Evolutionary conservation across 177 flowering plant genomes (phyloP).

Genomic region (Tripterygium wilfordii): DNA sequence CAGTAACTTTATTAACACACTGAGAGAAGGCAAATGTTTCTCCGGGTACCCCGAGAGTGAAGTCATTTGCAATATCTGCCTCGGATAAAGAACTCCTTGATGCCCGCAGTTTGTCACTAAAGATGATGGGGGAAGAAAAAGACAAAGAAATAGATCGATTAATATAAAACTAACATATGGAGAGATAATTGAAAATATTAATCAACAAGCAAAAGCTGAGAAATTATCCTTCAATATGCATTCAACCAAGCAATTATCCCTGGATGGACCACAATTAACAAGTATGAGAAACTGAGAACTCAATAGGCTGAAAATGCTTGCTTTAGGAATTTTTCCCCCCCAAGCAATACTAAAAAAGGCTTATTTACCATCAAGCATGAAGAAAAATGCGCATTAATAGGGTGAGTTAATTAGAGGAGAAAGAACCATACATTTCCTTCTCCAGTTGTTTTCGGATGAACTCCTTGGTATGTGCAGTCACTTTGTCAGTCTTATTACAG

Average conservation of each 20-base stretch:
- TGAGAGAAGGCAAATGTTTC: constrained; percentile 76
- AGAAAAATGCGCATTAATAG: neutral
- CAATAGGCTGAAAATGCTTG: too few relatives aligned
- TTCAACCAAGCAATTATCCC: too few relatives aligned
- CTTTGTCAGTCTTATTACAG: constrained; percentile 95
- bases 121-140: neutral
- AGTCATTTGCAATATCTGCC: constrained; percentile 72
- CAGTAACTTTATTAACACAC: constrained; percentile 64
- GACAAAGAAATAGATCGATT: neutral
- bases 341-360: neutral
- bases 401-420: neutral
- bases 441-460: constrained; percentile 89
- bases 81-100: constrained; percentile 76
- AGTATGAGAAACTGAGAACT: too few relatives aligned
- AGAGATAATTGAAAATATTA: too few relatives aligned
- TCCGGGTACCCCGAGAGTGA: constrained; percentile 70
- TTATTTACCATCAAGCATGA: neutral
- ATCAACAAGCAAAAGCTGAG: too few relatives aligned
- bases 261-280: too few relatives aligned
- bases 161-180: too few relatives aligned
- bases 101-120: constrained; percentile 80
- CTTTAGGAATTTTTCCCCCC: too few relatives aligned
- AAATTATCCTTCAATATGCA: too few relatives aligned
- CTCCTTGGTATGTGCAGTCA: constrained; percentile 89
- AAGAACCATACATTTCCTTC: constrained; percentile 74